Conservation (phyloP, 106 monocot species). For the Ottelia alismoides region DNA sequence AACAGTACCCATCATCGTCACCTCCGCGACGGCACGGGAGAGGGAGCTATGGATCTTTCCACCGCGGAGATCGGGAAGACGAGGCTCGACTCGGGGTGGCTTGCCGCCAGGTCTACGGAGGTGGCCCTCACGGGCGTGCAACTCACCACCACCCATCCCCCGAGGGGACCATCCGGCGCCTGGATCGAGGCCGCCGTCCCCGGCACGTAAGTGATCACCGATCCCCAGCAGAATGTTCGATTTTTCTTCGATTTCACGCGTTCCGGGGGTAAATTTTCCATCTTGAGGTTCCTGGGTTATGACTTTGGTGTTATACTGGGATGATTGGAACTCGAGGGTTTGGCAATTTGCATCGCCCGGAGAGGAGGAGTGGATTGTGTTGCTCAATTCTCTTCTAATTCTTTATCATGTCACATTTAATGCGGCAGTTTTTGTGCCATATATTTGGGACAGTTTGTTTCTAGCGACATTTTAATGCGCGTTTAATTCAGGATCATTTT, state of each 20-base stretch:
- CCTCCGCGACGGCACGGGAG: neutral
- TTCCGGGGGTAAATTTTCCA: neutral
- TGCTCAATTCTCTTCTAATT: no score
- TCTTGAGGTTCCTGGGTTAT: neutral
- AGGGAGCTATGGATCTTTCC: neutral
- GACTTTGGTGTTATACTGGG: no score
- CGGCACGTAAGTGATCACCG: constrained; percentile 56
- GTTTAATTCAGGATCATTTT: no score
- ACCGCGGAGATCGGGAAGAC: constrained; percentile 29
- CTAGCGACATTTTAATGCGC: no score
- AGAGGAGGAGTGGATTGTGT: no score
- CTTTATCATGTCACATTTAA: no score
- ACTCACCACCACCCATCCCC: constrained; percentile 71
- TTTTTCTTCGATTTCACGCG: neutral
- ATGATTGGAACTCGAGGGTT: no score
- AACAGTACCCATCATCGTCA: no score
- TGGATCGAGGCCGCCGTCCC: constrained; percentile 91
- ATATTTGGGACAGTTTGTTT: no score
- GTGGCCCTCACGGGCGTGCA: constrained; percentile 63
- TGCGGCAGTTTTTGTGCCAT: no score
- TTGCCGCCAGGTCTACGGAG: constrained; percentile 87
- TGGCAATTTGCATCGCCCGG: no score
- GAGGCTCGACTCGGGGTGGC: constrained; percentile 85
- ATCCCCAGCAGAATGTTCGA: neutral
- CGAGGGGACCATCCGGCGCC: constrained; percentile 14